These are phyloP conservation scores for Larix kaempferi DNA, from an alignment of 75 land plant genomes.

Conservation along the genomic window DNA sequence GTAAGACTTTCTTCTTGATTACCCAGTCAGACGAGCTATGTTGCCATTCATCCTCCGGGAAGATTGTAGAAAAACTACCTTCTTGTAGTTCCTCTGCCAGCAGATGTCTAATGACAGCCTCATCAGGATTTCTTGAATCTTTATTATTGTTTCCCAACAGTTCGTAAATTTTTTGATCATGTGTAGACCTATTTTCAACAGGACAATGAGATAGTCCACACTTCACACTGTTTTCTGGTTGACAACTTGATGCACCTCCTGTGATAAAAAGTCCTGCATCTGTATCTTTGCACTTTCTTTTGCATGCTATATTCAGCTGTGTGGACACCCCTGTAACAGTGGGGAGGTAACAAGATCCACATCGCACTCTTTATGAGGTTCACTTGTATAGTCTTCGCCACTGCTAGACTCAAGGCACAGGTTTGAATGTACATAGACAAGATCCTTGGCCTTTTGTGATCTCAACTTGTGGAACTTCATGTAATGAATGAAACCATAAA, in stretches of 20 bases:
- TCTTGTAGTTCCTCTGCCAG: conserved; percentile 10
- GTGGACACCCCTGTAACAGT: too few relatives aligned
- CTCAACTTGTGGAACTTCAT: too few relatives aligned
- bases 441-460: too few relatives aligned
- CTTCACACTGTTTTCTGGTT: not conserved
- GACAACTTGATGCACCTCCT: not conserved
- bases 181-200: not conserved
- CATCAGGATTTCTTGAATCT: conserved; percentile 1
- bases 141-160: not conserved
- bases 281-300: not conserved
- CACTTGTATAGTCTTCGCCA: too few relatives aligned
- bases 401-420: too few relatives aligned
- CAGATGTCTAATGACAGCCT: not conserved
- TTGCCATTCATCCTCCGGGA: not conserved
- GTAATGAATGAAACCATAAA: too few relatives aligned
- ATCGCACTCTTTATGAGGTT: too few relatives aligned
- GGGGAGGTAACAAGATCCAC: too few relatives aligned
- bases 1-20: conserved; percentile 1
- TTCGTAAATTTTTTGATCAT: not conserved
- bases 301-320: too few relatives aligned
- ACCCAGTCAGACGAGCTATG: not conserved
- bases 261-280: not conserved
- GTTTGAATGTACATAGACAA: too few relatives aligned
- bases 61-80: not conserved
- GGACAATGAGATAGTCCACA: not conserved